phyloP scores from a whole-genome alignment of 768 basidiomycete species.

The Amanita rimosa region DNA sequence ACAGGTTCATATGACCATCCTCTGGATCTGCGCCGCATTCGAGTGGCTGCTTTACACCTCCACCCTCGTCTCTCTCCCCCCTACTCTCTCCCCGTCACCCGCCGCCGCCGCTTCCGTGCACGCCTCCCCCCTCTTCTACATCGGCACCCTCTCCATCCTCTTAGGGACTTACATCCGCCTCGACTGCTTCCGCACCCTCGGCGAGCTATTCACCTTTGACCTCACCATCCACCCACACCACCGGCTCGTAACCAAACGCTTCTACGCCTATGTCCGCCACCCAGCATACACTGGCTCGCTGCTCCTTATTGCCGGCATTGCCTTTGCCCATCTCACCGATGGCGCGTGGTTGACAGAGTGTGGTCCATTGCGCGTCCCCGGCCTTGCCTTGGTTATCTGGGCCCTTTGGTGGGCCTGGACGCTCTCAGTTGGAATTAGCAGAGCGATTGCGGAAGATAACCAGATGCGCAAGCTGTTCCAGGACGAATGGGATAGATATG shows the following conservation, averaged over 20 bases:
- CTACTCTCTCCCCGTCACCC: conserved; percentile 19
- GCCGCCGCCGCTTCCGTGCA: conserved; percentile 20
- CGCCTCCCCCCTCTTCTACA: conserved; percentile 31
- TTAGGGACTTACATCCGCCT: conserved; percentile 37
- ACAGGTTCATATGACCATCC: conserved; percentile 37
- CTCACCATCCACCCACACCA: conserved; percentile 43
- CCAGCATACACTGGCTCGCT: conserved; percentile 46
- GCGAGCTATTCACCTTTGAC: conserved; percentile 47
- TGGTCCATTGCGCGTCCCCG: conserved; percentile 19
- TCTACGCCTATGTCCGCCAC: conserved; percentile 42
- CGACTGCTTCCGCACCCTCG: conserved; percentile 42
- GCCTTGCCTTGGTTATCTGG: conserved; percentile 18
- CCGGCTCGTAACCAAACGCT: conserved; percentile 36
- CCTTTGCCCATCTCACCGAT: conserved; percentile 31
- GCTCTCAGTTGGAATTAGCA: conserved; percentile 32
- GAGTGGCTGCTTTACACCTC: conserved; percentile 36
- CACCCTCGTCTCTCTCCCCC: conserved; percentile 20
- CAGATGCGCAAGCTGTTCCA: conserved; percentile 35
- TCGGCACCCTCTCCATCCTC: conserved; percentile 30
- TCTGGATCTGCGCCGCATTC: conserved; percentile 38
- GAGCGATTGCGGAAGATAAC: conserved; percentile 38
- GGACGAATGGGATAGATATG: conserved; percentile 37
- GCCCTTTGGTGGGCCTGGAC: conserved; percentile 40
- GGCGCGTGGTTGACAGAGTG: conserved; percentile 39
- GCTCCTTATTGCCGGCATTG: conserved; percentile 33